A percentile compares a stretch with the other conserved stretches of the same genome.
Evolutionary conservation across 192 early-diverging fungal species (phyloP).

Genomic region (Coemansia sp.): DNA sequence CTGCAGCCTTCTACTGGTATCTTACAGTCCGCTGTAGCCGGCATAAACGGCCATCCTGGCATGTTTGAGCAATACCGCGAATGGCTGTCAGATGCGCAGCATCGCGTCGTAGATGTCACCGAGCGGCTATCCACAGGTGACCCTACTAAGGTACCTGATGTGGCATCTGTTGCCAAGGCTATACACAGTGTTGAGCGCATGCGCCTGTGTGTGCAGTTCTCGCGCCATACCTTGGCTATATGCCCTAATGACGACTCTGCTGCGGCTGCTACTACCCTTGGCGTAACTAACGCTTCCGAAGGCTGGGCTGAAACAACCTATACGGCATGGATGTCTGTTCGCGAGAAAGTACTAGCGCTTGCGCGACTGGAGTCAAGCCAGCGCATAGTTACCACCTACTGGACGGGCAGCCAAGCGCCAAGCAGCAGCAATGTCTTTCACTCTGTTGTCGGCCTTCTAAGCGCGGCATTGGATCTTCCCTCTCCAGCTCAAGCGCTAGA

Average conservation of each 20-base stretch:
- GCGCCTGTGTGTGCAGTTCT: slow-evolving; percentile 26
- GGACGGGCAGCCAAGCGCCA: slow-evolving; percentile 16
- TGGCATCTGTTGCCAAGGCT: background rate
- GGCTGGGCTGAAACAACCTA: slow-evolving; percentile 36
- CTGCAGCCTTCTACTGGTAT: slow-evolving; percentile 30
- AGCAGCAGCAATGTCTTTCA: background rate
- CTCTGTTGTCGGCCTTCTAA: slow-evolving; percentile 13
- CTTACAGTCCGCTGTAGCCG: slow-evolving; percentile 1
- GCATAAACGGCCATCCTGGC: background rate
- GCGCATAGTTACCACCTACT: slow-evolving; percentile 19
- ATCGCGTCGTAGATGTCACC: background rate
- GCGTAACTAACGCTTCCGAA: background rate
- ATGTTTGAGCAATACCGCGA: slow-evolving; percentile 14
- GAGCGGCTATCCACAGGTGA: slow-evolving; percentile 6
- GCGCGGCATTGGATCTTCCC: slow-evolving; percentile 32
- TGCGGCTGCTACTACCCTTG: background rate
- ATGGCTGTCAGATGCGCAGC: slow-evolving; percentile 21
- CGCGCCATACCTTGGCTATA: slow-evolving; percentile 3
- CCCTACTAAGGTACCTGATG: background rate
- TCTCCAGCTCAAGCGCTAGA: slow-evolving; percentile 19
- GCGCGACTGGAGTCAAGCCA: slow-evolving; percentile 9
- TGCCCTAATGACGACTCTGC: background rate
- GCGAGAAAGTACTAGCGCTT: slow-evolving; percentile 18
- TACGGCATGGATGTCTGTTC: slow-evolving; percentile 34
- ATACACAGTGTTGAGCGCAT: slow-evolving; percentile 21